Percentiles rank a stretch among this genome's conserved stretches.
phyloP scores from a whole-genome alignment of 352 stramenopile genomes.

The Phytophthora parvispora region DNA sequence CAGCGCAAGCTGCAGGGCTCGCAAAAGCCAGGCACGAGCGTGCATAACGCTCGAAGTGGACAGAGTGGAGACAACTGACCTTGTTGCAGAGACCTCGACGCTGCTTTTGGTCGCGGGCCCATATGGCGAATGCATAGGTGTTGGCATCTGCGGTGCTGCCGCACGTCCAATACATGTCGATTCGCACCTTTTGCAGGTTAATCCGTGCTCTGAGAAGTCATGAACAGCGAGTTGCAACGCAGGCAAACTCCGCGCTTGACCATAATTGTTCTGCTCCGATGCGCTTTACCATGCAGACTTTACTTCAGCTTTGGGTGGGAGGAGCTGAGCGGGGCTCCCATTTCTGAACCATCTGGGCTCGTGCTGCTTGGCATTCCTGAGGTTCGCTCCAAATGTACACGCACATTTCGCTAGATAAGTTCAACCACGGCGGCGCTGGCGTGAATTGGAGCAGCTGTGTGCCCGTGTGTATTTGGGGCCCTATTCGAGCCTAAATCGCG shows the following conservation, averaged over 20 bases:
- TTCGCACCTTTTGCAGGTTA: slow-evolving; percentile 5
- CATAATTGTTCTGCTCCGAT: not conserved
- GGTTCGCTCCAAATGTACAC: not conserved
- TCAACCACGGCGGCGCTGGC: slow-evolving; percentile 20
- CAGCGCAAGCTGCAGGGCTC: slow-evolving; percentile 7
- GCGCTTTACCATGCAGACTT: not conserved
- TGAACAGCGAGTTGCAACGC: not conserved
- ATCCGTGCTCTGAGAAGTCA: not conserved
- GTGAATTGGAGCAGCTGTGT: slow-evolving; percentile 16
- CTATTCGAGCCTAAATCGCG: slow-evolving; percentile 6
- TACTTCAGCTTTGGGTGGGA: slow-evolving; percentile 16
- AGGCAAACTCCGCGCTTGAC: not conserved
- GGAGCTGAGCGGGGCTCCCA: slow-evolving; percentile 23
- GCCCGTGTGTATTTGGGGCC: slow-evolving; percentile 2
- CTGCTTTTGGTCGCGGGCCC: slow-evolving; percentile 6
- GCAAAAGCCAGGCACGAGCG: slow-evolving; percentile 17
- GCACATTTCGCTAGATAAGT: slow-evolving; percentile 12
- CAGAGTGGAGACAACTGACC: slow-evolving; percentile 26
- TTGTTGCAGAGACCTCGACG: slow-evolving; percentile 13
- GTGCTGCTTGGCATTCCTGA: slow-evolving; percentile 18
- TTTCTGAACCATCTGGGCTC: slow-evolving; percentile 25
- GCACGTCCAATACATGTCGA: not conserved
- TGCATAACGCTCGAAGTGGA: slow-evolving; percentile 21
- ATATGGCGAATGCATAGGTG: slow-evolving; percentile 10
- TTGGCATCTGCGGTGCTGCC: slow-evolving; percentile 18